Base-by-base conservation (phyloP, 768 basidiomycete genomes). In the Trichaptum fuscoviolaceum region DNA sequence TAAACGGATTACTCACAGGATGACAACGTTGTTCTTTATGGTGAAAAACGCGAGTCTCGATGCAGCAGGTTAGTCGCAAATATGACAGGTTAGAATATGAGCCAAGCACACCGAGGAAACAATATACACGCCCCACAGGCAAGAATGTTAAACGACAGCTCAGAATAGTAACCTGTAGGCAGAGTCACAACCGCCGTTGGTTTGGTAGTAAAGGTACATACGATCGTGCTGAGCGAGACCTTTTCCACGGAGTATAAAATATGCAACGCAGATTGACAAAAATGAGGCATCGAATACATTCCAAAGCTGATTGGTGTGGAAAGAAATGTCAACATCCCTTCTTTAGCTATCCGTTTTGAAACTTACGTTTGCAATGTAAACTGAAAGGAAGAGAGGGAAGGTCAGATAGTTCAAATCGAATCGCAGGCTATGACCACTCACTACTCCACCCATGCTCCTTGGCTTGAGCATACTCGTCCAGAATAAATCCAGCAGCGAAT, bases 371-470 rank as follows among this genome's bases (percentile, higher is more conserved):
- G 93, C 91, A 58, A 93, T 85, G 74, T 95, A 95, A 64, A 95
- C 93, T 84, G 69, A 25, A 26, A 64, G 26, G 23, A 7, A 69
- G 23, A 66, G 68, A 62, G 65, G 66, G 52, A 15, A 10, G 30
- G 30, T 30, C 30, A 30, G 8, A 3, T 8, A 30, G 30, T 8
- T 3, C 30, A 30, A 0, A 35, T 23, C 30, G 58, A 17, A 62
- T n/a, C 23, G 24, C 6, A 52, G 25, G 63, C 65, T 59, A 62
- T 34, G 25, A 62, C 35, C 25, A 81, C 92, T 77, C 72, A 93
- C 93, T 88, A 59, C 85, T 83, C 92, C 91, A 95, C 26, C 95
- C 93, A 71, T 95, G 88, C 74, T 95, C 93, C 63, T 86, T 92
- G 0, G 90, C 85, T 5, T 92, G 86, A 0, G 94, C 93, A 74